phyloP scores from a whole-genome alignment of 1,284 basidiomycete species.

The Leccinum subfulvum region DNA sequence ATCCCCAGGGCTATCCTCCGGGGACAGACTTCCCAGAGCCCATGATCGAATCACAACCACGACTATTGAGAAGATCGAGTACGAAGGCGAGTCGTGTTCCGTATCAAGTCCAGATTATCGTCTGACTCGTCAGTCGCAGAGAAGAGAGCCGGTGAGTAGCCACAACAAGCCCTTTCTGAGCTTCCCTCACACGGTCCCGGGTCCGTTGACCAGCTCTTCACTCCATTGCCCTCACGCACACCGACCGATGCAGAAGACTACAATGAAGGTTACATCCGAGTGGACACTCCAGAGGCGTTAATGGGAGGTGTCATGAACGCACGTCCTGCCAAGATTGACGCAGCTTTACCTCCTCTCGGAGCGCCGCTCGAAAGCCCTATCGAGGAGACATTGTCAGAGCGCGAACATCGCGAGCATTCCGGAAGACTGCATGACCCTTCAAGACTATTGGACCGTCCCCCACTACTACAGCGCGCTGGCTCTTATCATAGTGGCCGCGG shows the following conservation, averaged over 20 bases:
- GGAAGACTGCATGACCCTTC: constrained; percentile 19
- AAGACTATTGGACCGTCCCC: constrained; percentile 29
- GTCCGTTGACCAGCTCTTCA: constrained; percentile 27
- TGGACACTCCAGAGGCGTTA: constrained; percentile 33
- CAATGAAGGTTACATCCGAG: constrained; percentile 32
- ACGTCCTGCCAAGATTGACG: constrained; percentile 28
- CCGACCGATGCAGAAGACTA: constrained; percentile 35
- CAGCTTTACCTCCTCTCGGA: constrained; percentile 26
- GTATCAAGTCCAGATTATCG: not conserved
- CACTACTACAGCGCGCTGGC: constrained; percentile 19
- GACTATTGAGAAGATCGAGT: constrained; percentile 30
- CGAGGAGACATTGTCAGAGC: constrained; percentile 30
- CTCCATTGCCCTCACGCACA: constrained; percentile 33
- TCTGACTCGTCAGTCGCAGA: constrained; percentile 23
- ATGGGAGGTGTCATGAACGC: constrained; percentile 35
- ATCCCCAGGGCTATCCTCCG: constrained; percentile 34
- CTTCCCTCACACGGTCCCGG: constrained; percentile 8
- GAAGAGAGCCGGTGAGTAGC: constrained; percentile 34
- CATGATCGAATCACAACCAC: constrained; percentile 23
- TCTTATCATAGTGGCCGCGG: constrained; percentile 26
- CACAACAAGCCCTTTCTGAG: not conserved
- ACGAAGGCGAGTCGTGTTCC: constrained; percentile 26
- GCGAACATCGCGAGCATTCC: constrained; percentile 21
- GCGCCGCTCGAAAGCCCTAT: constrained; percentile 16
- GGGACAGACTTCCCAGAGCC: constrained; percentile 26